Evolutionary conservation across 768 basidiomycete species (phyloP).

Genomic region (Termitomyces sp.): DNA sequence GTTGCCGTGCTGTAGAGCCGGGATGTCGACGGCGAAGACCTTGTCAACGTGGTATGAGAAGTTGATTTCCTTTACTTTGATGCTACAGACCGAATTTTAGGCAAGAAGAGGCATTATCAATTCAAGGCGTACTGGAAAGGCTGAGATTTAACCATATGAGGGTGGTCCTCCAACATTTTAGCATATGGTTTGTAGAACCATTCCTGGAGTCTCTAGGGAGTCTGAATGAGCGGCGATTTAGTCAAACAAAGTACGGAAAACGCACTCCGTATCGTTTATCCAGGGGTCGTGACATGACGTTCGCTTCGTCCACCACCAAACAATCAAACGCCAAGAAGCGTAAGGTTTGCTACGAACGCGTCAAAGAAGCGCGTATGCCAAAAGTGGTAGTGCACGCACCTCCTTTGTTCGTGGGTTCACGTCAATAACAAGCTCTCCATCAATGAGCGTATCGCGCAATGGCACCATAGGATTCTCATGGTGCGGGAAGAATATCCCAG

Average conservation of each 20-base stretch:
- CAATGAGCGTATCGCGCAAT: slow-evolving; percentile 78
- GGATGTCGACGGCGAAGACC: slow-evolving; percentile 83
- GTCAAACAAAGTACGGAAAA: slow-evolving; percentile 6
- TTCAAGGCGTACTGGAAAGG: slow-evolving; percentile 82
- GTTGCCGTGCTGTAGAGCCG: slow-evolving; percentile 83
- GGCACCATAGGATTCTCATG: slow-evolving; percentile 68
- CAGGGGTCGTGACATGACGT: slow-evolving; percentile 81
- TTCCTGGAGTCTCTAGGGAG: slow-evolving; percentile 65
- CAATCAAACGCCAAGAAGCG: slow-evolving; percentile 92
- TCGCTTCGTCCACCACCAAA: slow-evolving; percentile 80
- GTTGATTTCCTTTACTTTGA: slow-evolving; percentile 84
- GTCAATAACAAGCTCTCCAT: slow-evolving; percentile 94
- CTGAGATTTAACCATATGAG: slow-evolving; percentile 56
- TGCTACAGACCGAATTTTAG: slow-evolving; percentile 42
- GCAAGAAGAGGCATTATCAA: not conserved
- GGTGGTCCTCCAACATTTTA: slow-evolving; percentile 66
- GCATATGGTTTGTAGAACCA: slow-evolving; percentile 84
- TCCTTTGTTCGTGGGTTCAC: slow-evolving; percentile 71
- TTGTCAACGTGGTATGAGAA: slow-evolving; percentile 85
- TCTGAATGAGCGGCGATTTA: slow-evolving; percentile 9
- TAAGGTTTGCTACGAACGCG: slow-evolving; percentile 61
- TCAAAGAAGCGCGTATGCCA: not conserved
- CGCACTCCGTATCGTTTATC: slow-evolving; percentile 89
- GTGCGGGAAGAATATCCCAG: slow-evolving; percentile 88
- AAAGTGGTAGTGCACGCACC: slow-evolving; percentile 36